Evolutionary conservation across 2,329 filamentous ascomycete genomes (phyloP).

Genomic region (Chaetomium sp.): DNA sequence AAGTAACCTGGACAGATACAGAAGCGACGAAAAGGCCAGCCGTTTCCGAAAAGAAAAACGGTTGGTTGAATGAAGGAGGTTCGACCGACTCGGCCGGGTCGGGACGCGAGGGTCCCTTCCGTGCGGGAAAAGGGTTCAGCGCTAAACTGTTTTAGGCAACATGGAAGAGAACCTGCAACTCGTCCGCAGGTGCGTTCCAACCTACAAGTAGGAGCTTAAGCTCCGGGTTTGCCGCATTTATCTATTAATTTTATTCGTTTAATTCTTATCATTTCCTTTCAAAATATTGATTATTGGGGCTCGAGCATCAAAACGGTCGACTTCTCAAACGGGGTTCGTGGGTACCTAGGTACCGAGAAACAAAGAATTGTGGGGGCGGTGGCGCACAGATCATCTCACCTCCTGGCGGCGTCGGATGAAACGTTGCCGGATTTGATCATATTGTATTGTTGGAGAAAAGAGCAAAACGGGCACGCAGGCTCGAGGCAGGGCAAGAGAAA

Average conservation of each 20-base stretch:
- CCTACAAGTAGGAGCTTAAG: background rate
- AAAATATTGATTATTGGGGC: background rate
- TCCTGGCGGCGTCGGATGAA: background rate
- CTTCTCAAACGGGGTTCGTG: background rate
- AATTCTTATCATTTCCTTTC: background rate
- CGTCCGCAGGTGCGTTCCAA: too few relatives aligned
- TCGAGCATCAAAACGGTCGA: background rate
- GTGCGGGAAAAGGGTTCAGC: background rate
- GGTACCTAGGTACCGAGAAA: too few relatives aligned
- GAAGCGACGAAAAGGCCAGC: background rate
- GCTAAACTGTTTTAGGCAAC: background rate
- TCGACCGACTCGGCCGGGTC: background rate
- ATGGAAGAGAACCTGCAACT: background rate
- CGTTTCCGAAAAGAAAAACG: background rate
- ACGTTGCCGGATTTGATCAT: background rate
- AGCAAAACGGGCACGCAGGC: too few relatives aligned
- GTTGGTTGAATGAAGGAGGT: background rate
- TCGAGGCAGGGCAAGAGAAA: background rate
- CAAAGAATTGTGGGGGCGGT: too few relatives aligned
- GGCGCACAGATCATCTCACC: background rate
- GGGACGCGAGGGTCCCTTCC: background rate
- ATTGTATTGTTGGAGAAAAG: background rate
- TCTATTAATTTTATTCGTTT: background rate
- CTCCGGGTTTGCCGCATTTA: background rate
- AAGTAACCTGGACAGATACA: background rate